Evolutionary conservation across 2,329 filamentous ascomycete species (phyloP), one percentile per base, ranked within the genome.

Genomic region (Uncinocarpus reesii): DNA sequence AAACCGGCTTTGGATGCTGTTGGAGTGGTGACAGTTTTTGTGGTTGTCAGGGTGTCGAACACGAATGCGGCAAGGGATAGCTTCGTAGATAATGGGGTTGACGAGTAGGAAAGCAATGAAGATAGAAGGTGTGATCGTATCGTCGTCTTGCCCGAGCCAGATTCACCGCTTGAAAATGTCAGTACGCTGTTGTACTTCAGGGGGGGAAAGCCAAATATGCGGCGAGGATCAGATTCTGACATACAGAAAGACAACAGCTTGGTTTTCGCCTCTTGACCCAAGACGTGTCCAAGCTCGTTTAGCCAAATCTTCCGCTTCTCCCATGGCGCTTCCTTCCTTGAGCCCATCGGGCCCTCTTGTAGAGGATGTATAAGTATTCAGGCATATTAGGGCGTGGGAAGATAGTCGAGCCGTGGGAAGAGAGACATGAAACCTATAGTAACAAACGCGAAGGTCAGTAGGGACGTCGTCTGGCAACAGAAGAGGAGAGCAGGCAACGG

Each of bases 21-120:
- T 1, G 89, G 89, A 0, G 90, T 96, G 1, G 90, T 96, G 28
- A 89, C 82, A 1, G 90, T 94, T 71, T 98, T 98, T 21, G 92
- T 98, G 1, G 92, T 96, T 4, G 92, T 98, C 51, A 98, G 77
- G 1, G 87, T 85, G 63, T 98, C 92, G 64, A 98, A 98, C 52
- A 96, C 80, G 64, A 95, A 98, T 36, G 90, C 84, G 18, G 90
- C 90, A 42, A 93, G 83, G 2, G 90, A 95, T 16, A 95, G 76
- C 67, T 95, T 98, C 56, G 83, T 86, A 1, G 90, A 96, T 2
- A 98, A 72, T 0, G 92, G 92, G 10, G 92, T 96, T 0, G 87
- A 88, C 1, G 89, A 92, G 65, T 89, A 94, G 59, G 83, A 83
- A 24, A 98, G 78, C 46, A 98, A 76, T 1, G 89, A 80, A 20